Conservation (phyloP, 495 filamentous ascomycete species). For the Bathelium albidoporum region DNA sequence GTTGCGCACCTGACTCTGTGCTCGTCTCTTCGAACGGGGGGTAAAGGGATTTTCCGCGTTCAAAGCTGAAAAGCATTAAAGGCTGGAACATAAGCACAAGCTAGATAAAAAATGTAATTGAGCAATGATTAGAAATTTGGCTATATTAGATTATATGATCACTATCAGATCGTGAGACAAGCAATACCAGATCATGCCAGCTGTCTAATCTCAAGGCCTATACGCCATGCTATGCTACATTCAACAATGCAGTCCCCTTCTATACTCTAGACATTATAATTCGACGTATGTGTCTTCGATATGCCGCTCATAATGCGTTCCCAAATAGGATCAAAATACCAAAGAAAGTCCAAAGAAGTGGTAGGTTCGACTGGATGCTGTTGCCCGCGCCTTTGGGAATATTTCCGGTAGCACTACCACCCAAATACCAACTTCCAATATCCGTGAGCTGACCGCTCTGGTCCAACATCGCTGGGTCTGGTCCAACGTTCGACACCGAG, state of each 20-base stretch:
- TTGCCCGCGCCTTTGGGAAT: conserved; percentile 18
- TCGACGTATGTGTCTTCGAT: too few species aligned
- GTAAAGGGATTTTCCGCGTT: too few species aligned
- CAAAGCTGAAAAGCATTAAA: too few species aligned
- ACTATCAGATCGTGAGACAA: too few species aligned
- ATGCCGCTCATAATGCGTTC: not conserved
- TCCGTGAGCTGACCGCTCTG: conserved; percentile 53
- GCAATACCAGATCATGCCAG: not conserved
- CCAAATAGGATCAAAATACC: not conserved
- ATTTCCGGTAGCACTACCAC: conserved; percentile 40
- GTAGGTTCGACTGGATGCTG: not conserved
- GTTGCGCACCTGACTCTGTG: too few species aligned
- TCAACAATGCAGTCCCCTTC: not conserved
- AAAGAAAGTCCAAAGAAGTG: not conserved
- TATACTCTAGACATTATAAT: not conserved
- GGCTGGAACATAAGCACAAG: too few species aligned
- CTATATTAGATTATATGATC: too few species aligned
- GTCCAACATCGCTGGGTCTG: conserved; percentile 56
- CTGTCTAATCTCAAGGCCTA: not conserved
- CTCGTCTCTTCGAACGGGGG: too few species aligned
- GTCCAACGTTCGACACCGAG: conserved; percentile 55
- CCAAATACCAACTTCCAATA: conserved; percentile 67
- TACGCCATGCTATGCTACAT: not conserved
- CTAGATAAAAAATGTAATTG: too few species aligned
- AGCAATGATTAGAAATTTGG: too few species aligned